These are phyloP conservation scores for Phanerodontia chrysosporium DNA, from an alignment of 768 basidiomycete species.

Conservation along the genomic window DNA sequence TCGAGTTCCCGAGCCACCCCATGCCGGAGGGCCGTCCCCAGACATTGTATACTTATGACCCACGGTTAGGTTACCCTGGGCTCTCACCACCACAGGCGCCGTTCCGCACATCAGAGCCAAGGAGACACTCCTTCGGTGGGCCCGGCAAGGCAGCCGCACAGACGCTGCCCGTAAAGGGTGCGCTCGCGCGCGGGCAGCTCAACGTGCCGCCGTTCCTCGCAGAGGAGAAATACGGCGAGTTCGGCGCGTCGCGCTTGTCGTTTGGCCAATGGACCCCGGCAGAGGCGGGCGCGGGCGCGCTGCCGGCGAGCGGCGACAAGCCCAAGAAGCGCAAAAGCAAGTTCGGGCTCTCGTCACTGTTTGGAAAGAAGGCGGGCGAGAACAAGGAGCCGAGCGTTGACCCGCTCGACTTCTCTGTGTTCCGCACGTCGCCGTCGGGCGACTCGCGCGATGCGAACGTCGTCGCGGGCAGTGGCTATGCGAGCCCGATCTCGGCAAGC, in stretches of 20 bases:
- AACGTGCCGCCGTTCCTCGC: slow-evolving; percentile 23
- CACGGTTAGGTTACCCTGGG: slow-evolving; percentile 46
- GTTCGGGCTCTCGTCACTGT: slow-evolving; percentile 62
- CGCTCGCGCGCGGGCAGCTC: slow-evolving; percentile 9
- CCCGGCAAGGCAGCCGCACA: slow-evolving; percentile 52
- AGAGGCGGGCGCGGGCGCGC: slow-evolving; percentile 11
- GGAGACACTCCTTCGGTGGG: slow-evolving; percentile 79
- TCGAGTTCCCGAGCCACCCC: slow-evolving; percentile 23
- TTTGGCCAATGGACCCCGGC: slow-evolving; percentile 33
- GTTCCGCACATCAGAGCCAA: slow-evolving; percentile 51
- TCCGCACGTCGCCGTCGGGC: slow-evolving; percentile 27
- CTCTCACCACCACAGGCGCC: slow-evolving; percentile 61
- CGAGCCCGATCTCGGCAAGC: slow-evolving; percentile 48
- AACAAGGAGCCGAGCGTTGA: slow-evolving; percentile 4
- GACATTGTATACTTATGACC: slow-evolving; percentile 61
- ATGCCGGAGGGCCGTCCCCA: slow-evolving; percentile 50
- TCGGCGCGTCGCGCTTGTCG: slow-evolving; percentile 63
- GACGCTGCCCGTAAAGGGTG: slow-evolving; percentile 39
- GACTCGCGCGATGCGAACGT: slow-evolving; percentile 42
- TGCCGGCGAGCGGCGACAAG: slow-evolving; percentile 12
- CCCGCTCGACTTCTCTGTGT: slow-evolving; percentile 15
- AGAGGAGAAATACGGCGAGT: slow-evolving; percentile 57
- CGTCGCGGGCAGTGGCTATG: slow-evolving; percentile 34
- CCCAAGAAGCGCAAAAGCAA: slow-evolving; percentile 63
- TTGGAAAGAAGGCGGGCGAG: slow-evolving; percentile 48